These are phyloP conservation scores for Fonsecaea multimorphosa DNA, from an alignment of 2,329 filamentous ascomycete species.

Conservation along the genomic window DNA sequence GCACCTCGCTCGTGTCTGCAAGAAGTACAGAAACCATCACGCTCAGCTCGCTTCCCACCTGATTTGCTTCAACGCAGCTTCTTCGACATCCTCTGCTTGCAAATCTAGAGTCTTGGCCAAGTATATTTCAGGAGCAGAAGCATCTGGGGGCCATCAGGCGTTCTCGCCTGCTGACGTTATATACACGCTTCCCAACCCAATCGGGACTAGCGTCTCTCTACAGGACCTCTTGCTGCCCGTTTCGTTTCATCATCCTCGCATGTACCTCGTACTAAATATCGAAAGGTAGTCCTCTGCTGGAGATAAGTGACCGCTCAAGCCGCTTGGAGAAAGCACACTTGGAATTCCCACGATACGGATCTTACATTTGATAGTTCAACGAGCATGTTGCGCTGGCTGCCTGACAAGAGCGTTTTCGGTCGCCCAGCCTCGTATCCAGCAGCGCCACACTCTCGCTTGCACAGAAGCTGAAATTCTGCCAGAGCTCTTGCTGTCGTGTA, in stretches of 20 bases:
- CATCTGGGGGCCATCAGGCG: no score
- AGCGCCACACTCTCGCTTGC: conserved; percentile 10
- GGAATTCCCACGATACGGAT: not conserved
- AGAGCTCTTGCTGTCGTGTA: conserved; percentile 3
- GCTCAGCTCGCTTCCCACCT: not conserved
- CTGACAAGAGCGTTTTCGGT: not conserved
- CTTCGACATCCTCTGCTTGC: not conserved
- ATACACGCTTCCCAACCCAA: not conserved
- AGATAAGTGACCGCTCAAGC: not conserved
- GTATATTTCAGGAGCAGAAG: not conserved
- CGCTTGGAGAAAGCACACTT: not conserved
- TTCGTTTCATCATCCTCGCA: not conserved
- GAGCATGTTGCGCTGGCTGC: not conserved
- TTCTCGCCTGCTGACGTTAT: not conserved
- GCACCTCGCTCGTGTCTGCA: not conserved
- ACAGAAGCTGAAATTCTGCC: conserved; percentile 7
- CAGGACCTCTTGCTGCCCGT: not conserved
- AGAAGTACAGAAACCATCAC: not conserved
- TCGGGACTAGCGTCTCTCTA: not conserved
- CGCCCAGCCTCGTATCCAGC: conserved; percentile 20
- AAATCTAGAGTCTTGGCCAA: not conserved
- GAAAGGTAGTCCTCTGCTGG: not conserved
- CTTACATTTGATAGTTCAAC: not conserved
- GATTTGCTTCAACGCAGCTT: not conserved
- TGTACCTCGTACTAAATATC: no score